These are phyloP conservation scores for Boletus sp. DNA, from an alignment of 768 basidiomycete genomes.

Conservation along the genomic window DNA sequence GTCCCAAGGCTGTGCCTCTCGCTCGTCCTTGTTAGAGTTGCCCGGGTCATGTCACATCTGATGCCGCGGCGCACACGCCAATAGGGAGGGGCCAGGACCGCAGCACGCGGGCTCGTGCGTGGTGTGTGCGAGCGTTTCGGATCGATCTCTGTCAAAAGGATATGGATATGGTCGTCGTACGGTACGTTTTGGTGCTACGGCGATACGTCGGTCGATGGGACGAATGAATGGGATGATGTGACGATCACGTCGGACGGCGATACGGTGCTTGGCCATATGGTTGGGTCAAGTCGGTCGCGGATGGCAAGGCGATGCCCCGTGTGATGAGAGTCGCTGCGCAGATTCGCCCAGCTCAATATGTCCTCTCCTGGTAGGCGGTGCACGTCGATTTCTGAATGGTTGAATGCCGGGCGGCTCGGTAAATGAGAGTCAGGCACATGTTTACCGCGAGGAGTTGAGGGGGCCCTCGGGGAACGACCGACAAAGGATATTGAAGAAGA, in stretches of 20 bases:
- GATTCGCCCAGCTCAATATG: background rate
- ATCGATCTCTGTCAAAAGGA: background rate
- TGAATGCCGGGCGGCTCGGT: background rate
- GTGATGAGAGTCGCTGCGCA: background rate
- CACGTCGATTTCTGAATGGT: background rate
- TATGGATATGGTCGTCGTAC: background rate
- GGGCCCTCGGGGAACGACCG: background rate
- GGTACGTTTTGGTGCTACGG: background rate
- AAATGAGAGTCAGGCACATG: background rate
- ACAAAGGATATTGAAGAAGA: too few species aligned
- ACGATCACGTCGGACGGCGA: slow-evolving; percentile 13
- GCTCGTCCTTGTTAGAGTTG: background rate
- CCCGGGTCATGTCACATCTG: background rate
- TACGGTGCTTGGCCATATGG: background rate
- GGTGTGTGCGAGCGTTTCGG: background rate
- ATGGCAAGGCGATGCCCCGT: background rate
- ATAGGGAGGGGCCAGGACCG: slow-evolving; percentile 10
- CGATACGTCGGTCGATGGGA: background rate
- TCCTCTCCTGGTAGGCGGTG: background rate
- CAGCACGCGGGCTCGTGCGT: background rate
- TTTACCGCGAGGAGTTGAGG: background rate
- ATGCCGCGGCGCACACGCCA: background rate
- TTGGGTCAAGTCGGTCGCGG: background rate
- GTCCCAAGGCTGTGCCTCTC: background rate
- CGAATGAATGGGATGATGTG: background rate